Conservation (phyloP, 2,329 filamentous ascomycete genomes). For the Tetracladium maxilliforme region DNA sequence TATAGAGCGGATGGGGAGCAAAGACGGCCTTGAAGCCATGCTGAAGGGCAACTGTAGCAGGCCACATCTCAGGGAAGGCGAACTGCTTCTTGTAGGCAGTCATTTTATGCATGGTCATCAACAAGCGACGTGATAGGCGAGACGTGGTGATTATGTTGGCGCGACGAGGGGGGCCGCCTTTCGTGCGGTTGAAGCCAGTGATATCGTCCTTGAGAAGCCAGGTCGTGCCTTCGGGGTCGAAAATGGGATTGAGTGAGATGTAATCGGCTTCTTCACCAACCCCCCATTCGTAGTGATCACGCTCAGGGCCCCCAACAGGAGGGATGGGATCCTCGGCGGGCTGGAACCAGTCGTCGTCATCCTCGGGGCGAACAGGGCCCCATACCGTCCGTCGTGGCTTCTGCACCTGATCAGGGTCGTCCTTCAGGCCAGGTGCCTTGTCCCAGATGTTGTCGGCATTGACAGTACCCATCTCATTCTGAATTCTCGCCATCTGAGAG, state of each 20-base stretch:
- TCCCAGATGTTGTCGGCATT: slow-evolving; percentile 54
- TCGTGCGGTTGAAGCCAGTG: slow-evolving; percentile 62
- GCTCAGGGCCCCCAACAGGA: slow-evolving; percentile 56
- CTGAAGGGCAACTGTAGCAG: slow-evolving; percentile 71
- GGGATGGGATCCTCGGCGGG: slow-evolving; percentile 59
- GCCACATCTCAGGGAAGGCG: slow-evolving; percentile 97
- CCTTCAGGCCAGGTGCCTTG: slow-evolving; percentile 23
- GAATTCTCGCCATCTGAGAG: slow-evolving; percentile 59
- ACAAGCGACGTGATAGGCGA: slow-evolving; percentile 65
- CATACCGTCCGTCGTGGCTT: slow-evolving; percentile 46
- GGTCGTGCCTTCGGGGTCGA: slow-evolving; percentile 73
- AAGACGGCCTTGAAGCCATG: slow-evolving; percentile 90
- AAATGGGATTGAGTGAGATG: slow-evolving; percentile 84
- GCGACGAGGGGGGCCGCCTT: slow-evolving; percentile 51
- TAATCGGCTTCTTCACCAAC: slow-evolving; percentile 83
- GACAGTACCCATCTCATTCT: slow-evolving; percentile 55
- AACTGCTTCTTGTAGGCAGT: slow-evolving; percentile 74
- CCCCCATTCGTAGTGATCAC: slow-evolving; percentile 75
- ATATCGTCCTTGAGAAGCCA: slow-evolving; percentile 77
- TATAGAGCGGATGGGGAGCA: slow-evolving; percentile 76
- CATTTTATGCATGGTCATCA: slow-evolving; percentile 82
- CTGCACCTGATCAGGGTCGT: slow-evolving; percentile 16
- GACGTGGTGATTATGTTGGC: slow-evolving; percentile 81
- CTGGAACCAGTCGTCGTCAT: slow-evolving; percentile 58
- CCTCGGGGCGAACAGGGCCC: slow-evolving; percentile 63